Conservation (phyloP, 495 filamentous ascomycete species). For the Tuber magnatum region DNA sequence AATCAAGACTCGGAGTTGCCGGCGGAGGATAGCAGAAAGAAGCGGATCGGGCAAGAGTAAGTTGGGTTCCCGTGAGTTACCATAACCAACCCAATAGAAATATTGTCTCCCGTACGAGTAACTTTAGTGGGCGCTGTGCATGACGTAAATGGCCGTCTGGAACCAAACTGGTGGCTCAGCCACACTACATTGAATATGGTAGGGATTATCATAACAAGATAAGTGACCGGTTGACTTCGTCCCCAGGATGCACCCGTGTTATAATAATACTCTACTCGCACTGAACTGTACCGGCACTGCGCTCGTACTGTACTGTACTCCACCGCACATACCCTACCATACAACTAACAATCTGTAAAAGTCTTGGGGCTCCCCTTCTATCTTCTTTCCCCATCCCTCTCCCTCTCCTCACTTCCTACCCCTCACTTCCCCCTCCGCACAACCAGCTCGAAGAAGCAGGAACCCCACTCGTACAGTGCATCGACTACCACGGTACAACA, state of each 20-base stretch:
- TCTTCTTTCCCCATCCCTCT: not conserved
- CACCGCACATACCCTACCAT: not conserved
- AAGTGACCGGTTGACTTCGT: not conserved
- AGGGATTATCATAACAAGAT: not conserved
- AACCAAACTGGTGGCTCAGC: not conserved
- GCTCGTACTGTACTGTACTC: not conserved
- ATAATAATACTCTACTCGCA: no score
- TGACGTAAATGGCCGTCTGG: not conserved
- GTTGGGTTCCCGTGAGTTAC: not conserved
- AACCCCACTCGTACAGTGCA: conserved; percentile 1
- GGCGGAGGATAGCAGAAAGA: not conserved
- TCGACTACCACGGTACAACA: not conserved
- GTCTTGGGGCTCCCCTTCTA: not conserved
- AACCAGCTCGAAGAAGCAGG: not conserved
- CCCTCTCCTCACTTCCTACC: not conserved
- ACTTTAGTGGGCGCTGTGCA: not conserved
- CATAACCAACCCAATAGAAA: not conserved
- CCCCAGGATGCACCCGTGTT: not conserved
- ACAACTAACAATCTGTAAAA: not conserved
- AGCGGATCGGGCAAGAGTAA: not conserved
- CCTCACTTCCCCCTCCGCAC: not conserved
- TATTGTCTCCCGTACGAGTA: not conserved
- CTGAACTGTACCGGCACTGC: not conserved
- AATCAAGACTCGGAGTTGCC: no score
- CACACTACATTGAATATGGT: not conserved